Percentiles rank a stretch among this genome's conserved stretches.
These are phyloP conservation scores for Boletus pseudo-olivaceus DNA, from an alignment of 768 basidiomycete genomes.

Conservation along the genomic window DNA sequence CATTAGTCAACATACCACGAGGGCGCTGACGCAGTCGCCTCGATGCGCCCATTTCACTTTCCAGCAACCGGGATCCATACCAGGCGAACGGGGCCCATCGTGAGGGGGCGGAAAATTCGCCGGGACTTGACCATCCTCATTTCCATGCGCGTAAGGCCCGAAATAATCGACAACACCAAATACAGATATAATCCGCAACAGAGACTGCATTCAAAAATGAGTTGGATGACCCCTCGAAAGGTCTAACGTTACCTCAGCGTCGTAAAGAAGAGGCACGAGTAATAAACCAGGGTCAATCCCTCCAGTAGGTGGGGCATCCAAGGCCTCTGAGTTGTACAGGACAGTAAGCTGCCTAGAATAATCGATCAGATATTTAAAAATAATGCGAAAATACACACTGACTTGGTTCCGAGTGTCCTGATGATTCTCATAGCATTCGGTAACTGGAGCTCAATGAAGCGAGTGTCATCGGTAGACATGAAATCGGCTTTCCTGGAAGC, in stretches of 20 bases:
- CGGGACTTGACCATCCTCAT: slow-evolving; percentile 17
- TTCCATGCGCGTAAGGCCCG: slow-evolving; percentile 24
- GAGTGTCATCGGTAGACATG: slow-evolving; percentile 17
- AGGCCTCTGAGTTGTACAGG: slow-evolving; percentile 57
- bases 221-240: neutral
- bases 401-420: slow-evolving; percentile 54
- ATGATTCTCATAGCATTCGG: slow-evolving; percentile 61
- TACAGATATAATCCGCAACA: slow-evolving; percentile 48
- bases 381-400: slow-evolving; percentile 4
- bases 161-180: slow-evolving; percentile 70
- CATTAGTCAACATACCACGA: slow-evolving; percentile 48
- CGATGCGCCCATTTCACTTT: slow-evolving; percentile 78
- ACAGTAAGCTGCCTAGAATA: slow-evolving; percentile 38
- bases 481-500: slow-evolving; percentile 12
- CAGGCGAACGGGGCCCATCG: slow-evolving; percentile 46
- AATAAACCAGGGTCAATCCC: slow-evolving; percentile 35
- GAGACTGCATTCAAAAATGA: slow-evolving; percentile 36
- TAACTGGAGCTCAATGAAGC: slow-evolving; percentile 43
- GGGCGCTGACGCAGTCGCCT: slow-evolving; percentile 69
- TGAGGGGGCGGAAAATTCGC: slow-evolving; percentile 47
- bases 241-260: slow-evolving; percentile 47
- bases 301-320: slow-evolving; percentile 7
- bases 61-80: slow-evolving; percentile 64
- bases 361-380: neutral
- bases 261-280: slow-evolving; percentile 55